Base-by-base conservation (phyloP, 169 alveolate genomes). In the Cryptosporidium ubiquitum region DNA sequence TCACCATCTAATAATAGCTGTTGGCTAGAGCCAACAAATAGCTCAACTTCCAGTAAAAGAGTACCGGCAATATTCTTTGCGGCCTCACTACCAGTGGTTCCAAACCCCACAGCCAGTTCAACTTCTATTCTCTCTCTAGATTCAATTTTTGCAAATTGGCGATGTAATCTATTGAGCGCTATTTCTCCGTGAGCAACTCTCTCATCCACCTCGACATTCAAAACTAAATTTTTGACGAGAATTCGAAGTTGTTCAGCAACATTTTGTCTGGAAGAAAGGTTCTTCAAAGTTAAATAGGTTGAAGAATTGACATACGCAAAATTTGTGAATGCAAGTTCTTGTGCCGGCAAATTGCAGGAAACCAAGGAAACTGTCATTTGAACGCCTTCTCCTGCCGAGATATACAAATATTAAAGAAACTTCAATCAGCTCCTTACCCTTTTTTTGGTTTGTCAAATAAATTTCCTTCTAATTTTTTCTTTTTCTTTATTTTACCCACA, bases 301-400 rank as follows among this genome's bases (percentile, higher is more conserved):
- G 84, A 68, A 20, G 66, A 68, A 52, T 69, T 85, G 31, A 91
- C 92, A 73, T 84, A 91, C 3, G 93, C 94, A 70, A 40, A 79
- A 47, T 91, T 91, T 7, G 93, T 91, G 39, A 86, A 69, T 18
- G 94, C 94, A 47, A 91, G 55, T 47, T 85, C 94, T 64, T 91
- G 94, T 12, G 94, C 91, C 9, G 91, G 94, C 26, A 91, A 57
- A 42, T 86, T 91, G 68, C 92, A 86, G 51, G 93, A 85, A 44
- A 84, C 37, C 52, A 91, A 49, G 31, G 64, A 26, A 40, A 79
- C 57, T n/a, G 85, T 52, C 85, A 73, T 73, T 29, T 20, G 16
- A 29, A 26, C 0, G 1, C 18, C 35, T 20, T 35, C 20, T 6
- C 35, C 20, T n/a, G 9, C 5, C 33, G 10, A 55, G 7, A 55